Conservation (phyloP, 2,329 filamentous ascomycete genomes). For the Colletotrichum tofieldiae region DNA sequence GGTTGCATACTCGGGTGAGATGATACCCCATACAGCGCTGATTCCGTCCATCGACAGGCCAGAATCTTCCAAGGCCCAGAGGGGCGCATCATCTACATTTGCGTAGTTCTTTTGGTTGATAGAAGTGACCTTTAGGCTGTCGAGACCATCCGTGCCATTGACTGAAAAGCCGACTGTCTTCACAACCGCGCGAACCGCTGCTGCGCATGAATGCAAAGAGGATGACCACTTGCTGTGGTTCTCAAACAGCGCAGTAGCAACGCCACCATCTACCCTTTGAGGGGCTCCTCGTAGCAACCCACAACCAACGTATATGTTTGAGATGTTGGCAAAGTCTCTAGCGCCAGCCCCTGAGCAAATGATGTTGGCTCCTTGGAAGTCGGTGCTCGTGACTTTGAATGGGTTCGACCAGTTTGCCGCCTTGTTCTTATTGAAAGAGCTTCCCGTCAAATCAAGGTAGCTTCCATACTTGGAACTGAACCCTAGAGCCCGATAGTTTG, state of each 20-base stretch:
- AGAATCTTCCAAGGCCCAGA: conserved; percentile 54
- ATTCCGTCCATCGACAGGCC: conserved; percentile 47
- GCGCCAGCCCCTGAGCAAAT: conserved; percentile 52
- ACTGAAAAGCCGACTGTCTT: conserved; percentile 61
- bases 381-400: not conserved
- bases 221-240: conserved; percentile 59
- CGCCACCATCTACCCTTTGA: conserved; percentile 52
- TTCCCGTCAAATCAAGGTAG: conserved; percentile 21
- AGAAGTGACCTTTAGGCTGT: conserved; percentile 51
- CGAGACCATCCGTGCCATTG: conserved; percentile 57
- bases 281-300: conserved; percentile 59
- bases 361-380: conserved; percentile 20
- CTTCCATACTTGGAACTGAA: conserved; percentile 15
- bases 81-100: conserved; percentile 49
- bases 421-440: too few species aligned
- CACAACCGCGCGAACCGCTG: conserved; percentile 58
- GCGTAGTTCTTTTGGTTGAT: conserved; percentile 56
- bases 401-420: conserved; percentile 9
- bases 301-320: conserved; percentile 58
- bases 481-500: conserved; percentile 20
- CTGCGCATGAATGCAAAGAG: conserved; percentile 61
- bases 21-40: conserved; percentile 58
- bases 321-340: conserved; percentile 56
- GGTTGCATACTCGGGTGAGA: conserved; percentile 50
- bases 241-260: conserved; percentile 54